Conservation (phyloP, 2,329 filamentous ascomycete species). For the Sporothrix luriei region DNA sequence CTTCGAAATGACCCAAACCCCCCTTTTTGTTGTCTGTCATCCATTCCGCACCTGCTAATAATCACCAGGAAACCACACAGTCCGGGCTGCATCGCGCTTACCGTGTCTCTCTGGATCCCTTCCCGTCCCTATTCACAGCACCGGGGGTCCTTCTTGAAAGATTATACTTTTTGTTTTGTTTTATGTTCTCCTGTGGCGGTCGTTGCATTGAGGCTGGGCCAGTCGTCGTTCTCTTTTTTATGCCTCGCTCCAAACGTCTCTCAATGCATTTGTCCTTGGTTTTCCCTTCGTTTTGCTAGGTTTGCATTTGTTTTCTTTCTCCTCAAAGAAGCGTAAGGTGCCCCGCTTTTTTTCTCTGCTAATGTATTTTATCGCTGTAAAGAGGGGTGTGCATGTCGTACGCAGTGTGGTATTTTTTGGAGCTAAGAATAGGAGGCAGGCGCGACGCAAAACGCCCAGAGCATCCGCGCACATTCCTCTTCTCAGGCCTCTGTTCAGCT, state of each 20-base stretch:
- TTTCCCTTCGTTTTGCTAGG: slow-evolving; percentile 2
- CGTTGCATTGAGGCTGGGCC: slow-evolving; percentile 3
- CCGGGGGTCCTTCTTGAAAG: slow-evolving; percentile 10
- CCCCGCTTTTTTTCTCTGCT: slow-evolving; percentile 23
- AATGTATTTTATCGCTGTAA: slow-evolving; percentile 26
- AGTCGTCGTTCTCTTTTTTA: slow-evolving; percentile 15
- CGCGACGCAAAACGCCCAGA: slow-evolving; percentile 17
- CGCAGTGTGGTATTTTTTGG: background rate
- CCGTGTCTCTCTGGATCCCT: slow-evolving; percentile 11
- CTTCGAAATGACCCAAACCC: slow-evolving; percentile 53
- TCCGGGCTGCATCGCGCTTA: slow-evolving; percentile 34
- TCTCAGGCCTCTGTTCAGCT: background rate
- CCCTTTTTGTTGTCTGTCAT: slow-evolving; percentile 49
- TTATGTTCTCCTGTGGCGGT: slow-evolving; percentile 8
- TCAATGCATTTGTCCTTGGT: background rate
- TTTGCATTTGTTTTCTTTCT: slow-evolving; percentile 30
- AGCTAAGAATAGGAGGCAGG: slow-evolving; percentile 30
- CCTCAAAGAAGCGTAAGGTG: slow-evolving; percentile 14
- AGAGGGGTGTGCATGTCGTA: slow-evolving; percentile 6
- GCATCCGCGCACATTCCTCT: slow-evolving; percentile 28
- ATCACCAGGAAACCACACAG: slow-evolving; percentile 48
- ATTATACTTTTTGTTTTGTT: slow-evolving; percentile 20
- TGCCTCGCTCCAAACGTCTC: slow-evolving; percentile 3
- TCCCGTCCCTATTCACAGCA: slow-evolving; percentile 4
- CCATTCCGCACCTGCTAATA: slow-evolving; percentile 50